These are phyloP conservation scores for Scutellaria baicalensis DNA, from an alignment of 257 asterid genomes.

Conservation along the genomic window DNA sequence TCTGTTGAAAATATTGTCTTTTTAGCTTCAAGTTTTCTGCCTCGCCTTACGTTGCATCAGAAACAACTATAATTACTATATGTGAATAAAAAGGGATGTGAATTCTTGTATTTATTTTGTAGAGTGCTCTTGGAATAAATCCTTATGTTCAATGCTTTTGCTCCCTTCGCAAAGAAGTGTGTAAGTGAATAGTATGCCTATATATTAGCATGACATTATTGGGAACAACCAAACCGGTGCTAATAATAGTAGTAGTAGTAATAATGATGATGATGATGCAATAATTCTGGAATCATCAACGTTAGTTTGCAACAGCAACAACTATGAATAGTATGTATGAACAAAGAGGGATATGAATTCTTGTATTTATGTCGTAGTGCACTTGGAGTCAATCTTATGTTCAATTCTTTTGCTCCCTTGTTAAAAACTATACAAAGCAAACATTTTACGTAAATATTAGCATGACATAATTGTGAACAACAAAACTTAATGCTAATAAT, in stretches of 20 bases:
- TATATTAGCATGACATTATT: background rate
- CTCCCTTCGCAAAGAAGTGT: background rate
- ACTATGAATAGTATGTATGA: background rate
- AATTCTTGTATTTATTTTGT: background rate
- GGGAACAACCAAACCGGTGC: background rate
- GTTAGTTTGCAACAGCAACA: background rate
- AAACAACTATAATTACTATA: background rate
- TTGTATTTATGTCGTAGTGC: background rate
- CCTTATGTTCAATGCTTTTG: background rate
- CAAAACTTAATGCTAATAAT: background rate
- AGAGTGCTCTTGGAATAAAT: background rate
- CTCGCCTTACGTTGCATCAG: background rate
- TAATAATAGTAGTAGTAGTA: background rate
- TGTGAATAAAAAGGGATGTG: background rate
- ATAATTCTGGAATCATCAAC: background rate
- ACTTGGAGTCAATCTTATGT: background rate
- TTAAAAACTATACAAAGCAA: background rate
- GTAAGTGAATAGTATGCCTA: background rate
- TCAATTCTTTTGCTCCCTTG: background rate
- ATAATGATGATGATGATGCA: too few species aligned
- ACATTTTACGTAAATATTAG: background rate
- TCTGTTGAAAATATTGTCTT: background rate
- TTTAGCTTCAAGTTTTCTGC: slow-evolving; percentile 3
- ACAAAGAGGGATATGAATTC: background rate
- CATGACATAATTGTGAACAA: background rate